A percentile compares a stretch with the other conserved stretches of the same genome.
These are phyloP conservation scores for Sugiyamaella boreocaroliniensis DNA, from an alignment of 805 yeast genomes.

Conservation along the genomic window DNA sequence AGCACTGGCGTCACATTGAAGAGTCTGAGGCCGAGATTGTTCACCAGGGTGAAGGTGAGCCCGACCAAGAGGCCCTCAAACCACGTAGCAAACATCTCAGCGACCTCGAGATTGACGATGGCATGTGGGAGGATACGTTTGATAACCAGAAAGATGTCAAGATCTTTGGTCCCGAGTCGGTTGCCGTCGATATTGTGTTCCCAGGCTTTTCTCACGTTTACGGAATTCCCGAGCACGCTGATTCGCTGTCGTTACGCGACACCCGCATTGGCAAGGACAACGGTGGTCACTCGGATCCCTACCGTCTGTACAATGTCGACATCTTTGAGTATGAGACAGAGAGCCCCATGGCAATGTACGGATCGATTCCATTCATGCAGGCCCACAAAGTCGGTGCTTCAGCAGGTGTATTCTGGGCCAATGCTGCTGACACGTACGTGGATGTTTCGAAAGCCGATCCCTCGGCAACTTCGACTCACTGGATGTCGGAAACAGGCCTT, in stretches of 20 bases:
- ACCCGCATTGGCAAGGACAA: slow-evolving; percentile 38
- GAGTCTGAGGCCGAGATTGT: slow-evolving; percentile 46
- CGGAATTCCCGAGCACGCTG: slow-evolving; percentile 98
- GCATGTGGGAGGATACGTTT: slow-evolving; percentile 67
- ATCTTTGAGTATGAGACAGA: slow-evolving; percentile 87
- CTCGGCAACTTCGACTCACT: slow-evolving; percentile 52
- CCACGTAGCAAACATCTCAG: slow-evolving; percentile 7
- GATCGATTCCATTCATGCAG: slow-evolving; percentile 82
- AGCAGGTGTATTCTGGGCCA: slow-evolving; percentile 84
- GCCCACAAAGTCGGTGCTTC: slow-evolving; percentile 54
- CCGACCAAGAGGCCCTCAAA: slow-evolving; percentile 24
- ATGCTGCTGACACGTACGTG: slow-evolving; percentile 86
- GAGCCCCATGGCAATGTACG: slow-evolving; percentile 88
- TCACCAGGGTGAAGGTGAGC: slow-evolving; percentile 21
- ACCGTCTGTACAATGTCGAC: slow-evolving; percentile 86
- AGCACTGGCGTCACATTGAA: slow-evolving; percentile 61
- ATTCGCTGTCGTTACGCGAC: slow-evolving; percentile 63
- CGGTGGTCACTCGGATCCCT: slow-evolving; percentile 51
- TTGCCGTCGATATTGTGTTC: slow-evolving; percentile 72
- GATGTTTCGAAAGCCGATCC: slow-evolving; percentile 45
- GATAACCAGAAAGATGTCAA: slow-evolving; percentile 59
- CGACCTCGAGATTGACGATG: slow-evolving; percentile 47
- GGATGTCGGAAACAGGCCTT: slow-evolving; percentile 90
- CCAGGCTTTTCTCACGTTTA: slow-evolving; percentile 55
- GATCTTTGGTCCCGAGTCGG: slow-evolving; percentile 72